These are phyloP conservation scores for Spergularia bocconei DNA, from an alignment of 148 eudicot species.

Conservation along the genomic window DNA sequence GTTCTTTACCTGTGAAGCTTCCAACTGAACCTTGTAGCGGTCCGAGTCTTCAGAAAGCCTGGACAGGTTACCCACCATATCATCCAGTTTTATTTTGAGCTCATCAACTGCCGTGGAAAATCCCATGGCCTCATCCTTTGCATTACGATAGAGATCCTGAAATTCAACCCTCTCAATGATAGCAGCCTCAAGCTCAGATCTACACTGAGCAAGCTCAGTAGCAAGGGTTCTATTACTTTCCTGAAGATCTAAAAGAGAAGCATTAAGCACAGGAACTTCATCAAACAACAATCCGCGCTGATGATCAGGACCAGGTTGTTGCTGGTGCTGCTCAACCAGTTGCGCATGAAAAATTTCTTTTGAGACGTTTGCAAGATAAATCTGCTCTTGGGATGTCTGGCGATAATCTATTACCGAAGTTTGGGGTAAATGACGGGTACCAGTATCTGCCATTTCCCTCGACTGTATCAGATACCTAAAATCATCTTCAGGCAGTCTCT, in stretches of 20 bases:
- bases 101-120: slow-evolving; percentile 50
- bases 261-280: slow-evolving; percentile 35
- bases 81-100: slow-evolving; percentile 50
- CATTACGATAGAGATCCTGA: slow-evolving; percentile 40
- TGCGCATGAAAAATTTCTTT: slow-evolving; percentile 51
- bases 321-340: slow-evolving; percentile 44
- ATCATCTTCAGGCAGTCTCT: slow-evolving; percentile 52
- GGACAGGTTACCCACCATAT: slow-evolving; percentile 38
- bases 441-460: slow-evolving; percentile 32
- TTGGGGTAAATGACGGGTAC: slow-evolving; percentile 19
- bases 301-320: slow-evolving; percentile 28
- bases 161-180: slow-evolving; percentile 46
- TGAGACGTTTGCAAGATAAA: slow-evolving; percentile 48
- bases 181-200: slow-evolving; percentile 55
- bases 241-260: slow-evolving; percentile 41
- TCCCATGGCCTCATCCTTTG: slow-evolving; percentile 44
- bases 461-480: slow-evolving; percentile 46
- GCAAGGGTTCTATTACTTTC: slow-evolving; percentile 47
- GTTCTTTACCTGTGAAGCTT: slow-evolving; percentile 52
- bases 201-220: slow-evolving; percentile 56
- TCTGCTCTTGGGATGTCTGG: slow-evolving; percentile 59
- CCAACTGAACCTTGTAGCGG: slow-evolving; percentile 43
- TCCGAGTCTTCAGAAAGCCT: slow-evolving; percentile 47
- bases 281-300: slow-evolving; percentile 32
- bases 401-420: slow-evolving; percentile 26